Base-by-base conservation (phyloP, 345 rosid species). In the Citrus sp. region DNA sequence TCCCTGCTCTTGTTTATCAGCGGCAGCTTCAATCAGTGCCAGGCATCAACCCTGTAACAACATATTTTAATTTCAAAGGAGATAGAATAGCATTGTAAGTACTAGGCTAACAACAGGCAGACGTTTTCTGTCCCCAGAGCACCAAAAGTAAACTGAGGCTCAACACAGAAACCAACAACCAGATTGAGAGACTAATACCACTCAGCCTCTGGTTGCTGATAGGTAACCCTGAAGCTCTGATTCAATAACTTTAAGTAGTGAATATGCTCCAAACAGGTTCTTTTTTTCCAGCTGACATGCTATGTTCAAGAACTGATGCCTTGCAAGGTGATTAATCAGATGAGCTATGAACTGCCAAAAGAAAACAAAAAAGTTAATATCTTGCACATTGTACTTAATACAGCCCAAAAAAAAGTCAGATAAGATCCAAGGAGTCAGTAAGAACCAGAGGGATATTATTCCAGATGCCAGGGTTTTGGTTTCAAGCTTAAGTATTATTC, bases 1-100 rank as follows among this genome's bases (percentile, higher is more conserved):
- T 72, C 99, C 99, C 82, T 91, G 95, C 78, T 92, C 99, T 91
- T 92, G 99, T 54, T 88, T 85, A 80, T 94, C 99, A 81, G 97
- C 90, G 56, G 97, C 98, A 82, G 99, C 94, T 90, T 96, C 97
- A 82, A 90, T 92, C 78, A 91, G 83, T 82, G 91, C 89, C 76
- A 85, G 73, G 87, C 94, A 96, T 75, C 87, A 86, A 73, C 90
- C 98, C 98, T 92, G 68, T 35, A 60, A 70, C 46, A 67, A 18
- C 51, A 13, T 35, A 24, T 51, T 65, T 70, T 14, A 74, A 32
- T 32, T 66, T 22, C 54, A 56, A 40, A 60, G 6, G 3, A 28
- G 27, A 16, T 46, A 46, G 51, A 46, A 0, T 13, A 22, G n/a
- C 27, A 38, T 61, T 16, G 40, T 38, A 71, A 28, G 54, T 51